Base-by-base conservation (phyloP, 129 eudicot species). In the Tagetes patula region DNA sequence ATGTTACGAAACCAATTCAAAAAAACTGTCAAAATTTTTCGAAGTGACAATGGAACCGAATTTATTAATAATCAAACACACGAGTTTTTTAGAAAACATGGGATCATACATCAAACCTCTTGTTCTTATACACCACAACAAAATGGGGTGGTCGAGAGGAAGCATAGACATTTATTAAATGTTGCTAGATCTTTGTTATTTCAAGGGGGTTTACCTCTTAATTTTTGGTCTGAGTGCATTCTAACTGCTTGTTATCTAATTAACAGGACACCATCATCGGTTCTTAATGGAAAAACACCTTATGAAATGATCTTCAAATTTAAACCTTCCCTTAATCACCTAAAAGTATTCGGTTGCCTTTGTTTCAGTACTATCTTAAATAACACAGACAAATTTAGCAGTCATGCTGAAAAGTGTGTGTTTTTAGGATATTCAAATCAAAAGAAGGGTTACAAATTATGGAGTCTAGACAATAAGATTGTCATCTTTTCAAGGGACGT, bases 21-120 rank as follows among this genome's bases (percentile, higher is more conserved):
- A 0, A 1, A 9, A 0, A 2, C n/a, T 1, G 11, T 48, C 0
- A 48, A 48, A 9, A 48, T 0, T 0, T 0, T 48, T 0, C 10
- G 54, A 9, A 7, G 3, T 12, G 20, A 48, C 2, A 48, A 48
- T 48, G 54, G 54, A 0, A 48, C 54, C 0, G 20, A 48, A 1
- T 48, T 48, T 48, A 14, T 48, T 12, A 48, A 48, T 2, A 2
- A 1, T 9, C 54, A 48, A 11, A 48, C 11, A 14, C 20, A 12
- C n/a, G 3, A 48, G 0, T 2, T 12, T 48, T 12, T 48, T 4
- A 0, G 2, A 0, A 48, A 1, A 0, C 10, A 48, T 48, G 54
- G 54, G 2, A 48, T 48, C 3, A 0, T 1, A 1, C 20, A 48
- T 0, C 20, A 48, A 12, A 48, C 54, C 0, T 48, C 54, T 0